phyloP scores from a whole-genome alignment of 805 yeast species.

The Monosporozyma unispora region DNA sequence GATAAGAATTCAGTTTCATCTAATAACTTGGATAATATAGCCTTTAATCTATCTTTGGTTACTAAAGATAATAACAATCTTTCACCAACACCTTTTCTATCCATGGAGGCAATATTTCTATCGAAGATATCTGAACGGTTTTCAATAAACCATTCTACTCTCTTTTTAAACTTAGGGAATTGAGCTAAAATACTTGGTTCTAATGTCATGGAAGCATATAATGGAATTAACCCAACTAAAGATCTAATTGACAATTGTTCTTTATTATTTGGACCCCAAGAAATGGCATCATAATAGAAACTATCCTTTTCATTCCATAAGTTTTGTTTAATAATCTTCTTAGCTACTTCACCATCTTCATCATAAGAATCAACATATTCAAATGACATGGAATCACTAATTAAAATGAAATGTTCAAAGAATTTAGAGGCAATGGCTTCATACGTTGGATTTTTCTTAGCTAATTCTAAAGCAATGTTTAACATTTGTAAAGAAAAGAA shows the following conservation, averaged over 20 bases:
- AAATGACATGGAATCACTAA: constrained; percentile 91
- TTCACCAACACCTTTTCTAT: constrained; percentile 70
- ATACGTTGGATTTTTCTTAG: constrained; percentile 76
- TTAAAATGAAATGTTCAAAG: constrained; percentile 83
- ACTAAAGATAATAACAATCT: constrained; percentile 73
- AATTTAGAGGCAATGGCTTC: constrained; percentile 92
- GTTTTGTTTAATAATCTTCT: constrained; percentile 44
- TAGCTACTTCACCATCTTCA: constrained; percentile 30
- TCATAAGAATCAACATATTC: constrained; percentile 29
- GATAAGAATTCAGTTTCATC: constrained; percentile 83
- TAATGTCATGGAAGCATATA: constrained; percentile 79
- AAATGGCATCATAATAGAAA: constrained; percentile 84
- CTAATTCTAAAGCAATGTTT: constrained; percentile 83
- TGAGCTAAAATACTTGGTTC: constrained; percentile 74
- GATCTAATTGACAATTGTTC: constrained; percentile 79
- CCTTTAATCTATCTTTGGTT: constrained; percentile 64
- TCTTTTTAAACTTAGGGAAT: constrained; percentile 74
- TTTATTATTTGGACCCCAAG: constrained; percentile 62
- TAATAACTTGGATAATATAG: constrained; percentile 69
- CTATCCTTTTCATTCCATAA: constrained; percentile 87
- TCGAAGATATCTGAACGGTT: constrained; percentile 62
- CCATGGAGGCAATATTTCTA: constrained; percentile 86
- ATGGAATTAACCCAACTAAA: constrained; percentile 82
- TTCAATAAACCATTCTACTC: constrained; percentile 76
- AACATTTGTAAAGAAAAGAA: constrained; percentile 85